These are phyloP conservation scores for Conticribra weissflogii DNA, from an alignment of 108 stramenopile species.

Conservation along the genomic window DNA sequence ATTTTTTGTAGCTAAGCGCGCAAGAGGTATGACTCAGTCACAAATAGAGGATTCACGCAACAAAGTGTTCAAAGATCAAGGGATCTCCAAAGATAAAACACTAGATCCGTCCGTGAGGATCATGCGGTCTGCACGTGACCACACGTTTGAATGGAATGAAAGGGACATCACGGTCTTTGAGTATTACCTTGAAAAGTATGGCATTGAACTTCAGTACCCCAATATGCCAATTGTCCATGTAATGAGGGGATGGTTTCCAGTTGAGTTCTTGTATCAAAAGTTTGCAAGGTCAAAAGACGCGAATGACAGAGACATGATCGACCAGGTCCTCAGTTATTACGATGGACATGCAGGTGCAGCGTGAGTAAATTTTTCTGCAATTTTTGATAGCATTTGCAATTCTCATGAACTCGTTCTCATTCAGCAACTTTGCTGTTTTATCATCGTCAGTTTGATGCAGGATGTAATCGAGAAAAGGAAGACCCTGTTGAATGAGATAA, in stretches of 20 bases:
- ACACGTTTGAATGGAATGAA: slow-evolving; percentile 3
- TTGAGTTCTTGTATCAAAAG: slow-evolving; percentile 38
- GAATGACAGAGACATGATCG: slow-evolving; percentile 10
- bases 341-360: not conserved
- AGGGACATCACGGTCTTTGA: slow-evolving; percentile 7
- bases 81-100: not conserved
- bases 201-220: slow-evolving; percentile 15
- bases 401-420: not conserved
- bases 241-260: slow-evolving; percentile 34
- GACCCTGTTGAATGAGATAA: not conserved
- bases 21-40: slow-evolving; percentile 4
- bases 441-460: slow-evolving; percentile 5
- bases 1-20: not conserved
- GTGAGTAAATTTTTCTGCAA: not conserved
- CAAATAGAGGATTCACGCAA: slow-evolving; percentile 14
- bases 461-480: not conserved
- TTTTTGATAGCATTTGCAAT: not conserved
- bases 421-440: not conserved
- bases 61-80: slow-evolving; percentile 11
- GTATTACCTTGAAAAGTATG: slow-evolving; percentile 12
- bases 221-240: slow-evolving; percentile 42
- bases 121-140: slow-evolving; percentile 13
- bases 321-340: not conserved
- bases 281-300: slow-evolving; percentile 42
- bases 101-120: not conserved